Percentiles rank a stretch among this genome's conserved stretches.
Conservation (phyloP, 2,329 filamentous ascomycete genomes). For the Fusarium fujikuroi region DNA sequence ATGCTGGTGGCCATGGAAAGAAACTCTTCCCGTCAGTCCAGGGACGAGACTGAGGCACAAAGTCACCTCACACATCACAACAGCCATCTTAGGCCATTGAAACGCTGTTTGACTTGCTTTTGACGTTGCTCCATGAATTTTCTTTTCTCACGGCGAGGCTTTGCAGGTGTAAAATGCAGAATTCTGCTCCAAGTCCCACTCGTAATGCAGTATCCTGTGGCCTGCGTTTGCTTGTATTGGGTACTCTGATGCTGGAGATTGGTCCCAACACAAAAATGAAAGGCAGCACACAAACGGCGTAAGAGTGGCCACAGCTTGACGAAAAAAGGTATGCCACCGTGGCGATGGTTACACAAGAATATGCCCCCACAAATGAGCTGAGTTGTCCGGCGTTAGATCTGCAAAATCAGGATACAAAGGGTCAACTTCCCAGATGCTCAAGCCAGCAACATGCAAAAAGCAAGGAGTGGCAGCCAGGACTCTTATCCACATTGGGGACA, state of each 20-base stretch:
- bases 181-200: neutral
- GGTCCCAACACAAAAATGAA: neutral
- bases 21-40: neutral
- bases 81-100: neutral
- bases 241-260: neutral
- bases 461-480: conserved; percentile 9
- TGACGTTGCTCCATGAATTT: neutral
- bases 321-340: conserved; percentile 3
- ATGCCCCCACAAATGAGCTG: conserved; percentile 2
- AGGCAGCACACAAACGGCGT: conserved; percentile 5
- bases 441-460: neutral
- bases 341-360: conserved; percentile 13
- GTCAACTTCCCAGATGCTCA: neutral
- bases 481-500: neutral
- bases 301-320: conserved; percentile 7
- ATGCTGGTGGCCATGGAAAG: neutral
- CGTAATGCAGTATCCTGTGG: conserved; percentile 8
- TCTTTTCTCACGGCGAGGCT: conserved; percentile 1
- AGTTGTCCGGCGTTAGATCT: neutral
- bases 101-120: neutral
- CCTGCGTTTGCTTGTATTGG: conserved; percentile 7
- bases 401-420: neutral
- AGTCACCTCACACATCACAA: neutral
- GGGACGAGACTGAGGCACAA: neutral
- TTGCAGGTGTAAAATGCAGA: neutral